Evolutionary conservation across 176 grass and related monocot genomes (phyloP).

Genomic region (Dactylis glomerata): DNA sequence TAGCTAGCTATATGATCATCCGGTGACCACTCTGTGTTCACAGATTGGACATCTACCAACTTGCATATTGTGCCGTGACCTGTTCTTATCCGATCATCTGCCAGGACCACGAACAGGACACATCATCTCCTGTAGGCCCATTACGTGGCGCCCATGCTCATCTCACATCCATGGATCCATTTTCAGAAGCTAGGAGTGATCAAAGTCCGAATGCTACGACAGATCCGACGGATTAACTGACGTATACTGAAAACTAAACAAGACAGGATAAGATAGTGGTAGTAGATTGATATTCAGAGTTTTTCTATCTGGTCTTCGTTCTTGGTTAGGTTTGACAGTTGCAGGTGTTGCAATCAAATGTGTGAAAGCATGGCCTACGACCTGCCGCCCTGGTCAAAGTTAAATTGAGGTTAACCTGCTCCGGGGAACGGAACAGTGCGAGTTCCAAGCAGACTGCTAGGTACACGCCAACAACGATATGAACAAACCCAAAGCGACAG

Average conservation of each 20-base stretch:
- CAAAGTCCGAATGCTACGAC: neutral
- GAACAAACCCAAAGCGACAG: neutral
- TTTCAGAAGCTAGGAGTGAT: neutral
- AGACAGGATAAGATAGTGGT: neutral
- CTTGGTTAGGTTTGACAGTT: slow-evolving; percentile 9
- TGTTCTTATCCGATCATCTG: slow-evolving; percentile 14
- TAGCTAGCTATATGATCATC: no score
- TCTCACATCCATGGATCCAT: neutral
- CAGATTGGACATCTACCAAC: neutral
- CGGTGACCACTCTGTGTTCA: neutral
- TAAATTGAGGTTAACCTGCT: neutral
- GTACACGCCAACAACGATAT: slow-evolving; percentile 16
- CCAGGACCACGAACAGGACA: neutral
- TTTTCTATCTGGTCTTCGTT: neutral
- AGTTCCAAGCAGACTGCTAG: neutral
- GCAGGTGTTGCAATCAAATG: slow-evolving; percentile 16
- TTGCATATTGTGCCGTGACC: neutral
- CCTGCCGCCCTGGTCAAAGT: neutral
- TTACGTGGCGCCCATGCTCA: neutral
- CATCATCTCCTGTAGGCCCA: neutral
- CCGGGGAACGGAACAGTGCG: neutral
- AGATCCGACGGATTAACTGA: slow-evolving; percentile 15
- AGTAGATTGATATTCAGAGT: neutral
- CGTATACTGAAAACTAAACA: neutral
- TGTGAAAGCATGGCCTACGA: slow-evolving; percentile 30